Evolutionary conservation across 2,329 filamentous ascomycete genomes (phyloP).

Genomic region (Hirsutella minnesotensis): DNA sequence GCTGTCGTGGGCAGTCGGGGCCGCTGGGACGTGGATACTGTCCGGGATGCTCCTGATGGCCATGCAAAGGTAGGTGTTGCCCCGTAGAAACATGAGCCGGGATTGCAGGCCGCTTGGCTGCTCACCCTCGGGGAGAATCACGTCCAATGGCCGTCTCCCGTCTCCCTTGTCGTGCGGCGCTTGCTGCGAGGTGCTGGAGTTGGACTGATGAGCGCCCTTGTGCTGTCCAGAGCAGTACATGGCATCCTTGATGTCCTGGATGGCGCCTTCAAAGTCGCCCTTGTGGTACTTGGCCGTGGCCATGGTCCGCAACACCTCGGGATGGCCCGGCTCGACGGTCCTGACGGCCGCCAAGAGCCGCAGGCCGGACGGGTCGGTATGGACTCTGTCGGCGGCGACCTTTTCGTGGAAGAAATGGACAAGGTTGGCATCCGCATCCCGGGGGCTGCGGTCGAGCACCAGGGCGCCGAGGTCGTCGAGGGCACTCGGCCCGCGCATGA

Average conservation of each 20-base stretch:
- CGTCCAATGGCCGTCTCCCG: slow-evolving; percentile 19
- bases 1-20: not conserved
- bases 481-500: slow-evolving; percentile 69
- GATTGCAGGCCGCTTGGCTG: slow-evolving; percentile 65
- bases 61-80: slow-evolving; percentile 57
- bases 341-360: slow-evolving; percentile 56
- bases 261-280: slow-evolving; percentile 58
- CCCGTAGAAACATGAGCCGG: slow-evolving; percentile 68
- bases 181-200: slow-evolving; percentile 38
- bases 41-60: slow-evolving; percentile 53
- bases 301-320: slow-evolving; percentile 57
- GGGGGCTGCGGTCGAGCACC: slow-evolving; percentile 58
- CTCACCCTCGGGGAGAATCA: slow-evolving; percentile 25
- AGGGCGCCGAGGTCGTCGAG: slow-evolving; percentile 65
- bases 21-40: slow-evolving; percentile 28
- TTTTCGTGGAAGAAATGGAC: slow-evolving; percentile 93
- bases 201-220: slow-evolving; percentile 38
- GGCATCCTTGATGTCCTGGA: slow-evolving; percentile 57
- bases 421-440: slow-evolving; percentile 65
- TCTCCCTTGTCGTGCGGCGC: slow-evolving; percentile 16
- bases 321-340: slow-evolving; percentile 48
- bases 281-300: slow-evolving; percentile 67
- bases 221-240: slow-evolving; percentile 43
- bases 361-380: slow-evolving; percentile 56
- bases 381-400: slow-evolving; percentile 61